Conservation (phyloP, 345 rosid genomes). For the Barbarea vulgaris region DNA sequence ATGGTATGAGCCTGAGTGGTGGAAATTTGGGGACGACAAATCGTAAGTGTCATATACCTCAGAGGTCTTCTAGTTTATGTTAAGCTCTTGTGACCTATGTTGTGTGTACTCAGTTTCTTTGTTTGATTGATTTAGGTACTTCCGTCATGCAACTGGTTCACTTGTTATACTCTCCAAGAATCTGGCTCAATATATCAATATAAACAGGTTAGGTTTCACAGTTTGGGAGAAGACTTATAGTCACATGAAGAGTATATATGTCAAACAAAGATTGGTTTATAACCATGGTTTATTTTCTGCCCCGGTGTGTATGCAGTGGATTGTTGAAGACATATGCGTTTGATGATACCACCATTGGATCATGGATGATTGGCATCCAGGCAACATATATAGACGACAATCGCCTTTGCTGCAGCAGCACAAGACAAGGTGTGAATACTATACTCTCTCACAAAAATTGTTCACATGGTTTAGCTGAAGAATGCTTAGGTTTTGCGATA, state of each 20-base stretch:
- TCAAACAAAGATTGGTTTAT: constrained; percentile 4
- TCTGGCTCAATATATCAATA: constrained; percentile 76
- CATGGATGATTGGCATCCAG: constrained; percentile 97
- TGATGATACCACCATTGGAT: constrained; percentile 87
- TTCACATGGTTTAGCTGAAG: constrained; percentile 21
- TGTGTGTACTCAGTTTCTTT: constrained; percentile 14
- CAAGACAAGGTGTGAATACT: constrained; percentile 69
- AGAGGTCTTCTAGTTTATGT: constrained; percentile 10
- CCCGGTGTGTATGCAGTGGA: constrained; percentile 58
- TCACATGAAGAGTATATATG: not conserved
- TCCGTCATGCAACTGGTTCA: constrained; percentile 84
- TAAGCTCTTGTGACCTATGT: not conserved
- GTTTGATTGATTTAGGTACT: constrained; percentile 63
- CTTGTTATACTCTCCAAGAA: constrained; percentile 81
- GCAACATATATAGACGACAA: constrained; percentile 90
- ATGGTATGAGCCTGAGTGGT: constrained; percentile 99
- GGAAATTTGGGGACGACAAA: constrained; percentile 96
- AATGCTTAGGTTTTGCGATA: constrained; percentile 24
- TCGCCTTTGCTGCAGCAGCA: constrained; percentile 87
- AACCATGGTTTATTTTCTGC: not conserved
- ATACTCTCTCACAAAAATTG: constrained; percentile 8
- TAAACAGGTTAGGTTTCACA: constrained; percentile 70
- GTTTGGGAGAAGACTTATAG: not conserved
- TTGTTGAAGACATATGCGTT: constrained; percentile 82
- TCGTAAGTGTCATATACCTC: constrained; percentile 62